These are phyloP conservation scores for Aquilaria malaccensis DNA, from an alignment of 345 rosid species.

Conservation along the genomic window DNA sequence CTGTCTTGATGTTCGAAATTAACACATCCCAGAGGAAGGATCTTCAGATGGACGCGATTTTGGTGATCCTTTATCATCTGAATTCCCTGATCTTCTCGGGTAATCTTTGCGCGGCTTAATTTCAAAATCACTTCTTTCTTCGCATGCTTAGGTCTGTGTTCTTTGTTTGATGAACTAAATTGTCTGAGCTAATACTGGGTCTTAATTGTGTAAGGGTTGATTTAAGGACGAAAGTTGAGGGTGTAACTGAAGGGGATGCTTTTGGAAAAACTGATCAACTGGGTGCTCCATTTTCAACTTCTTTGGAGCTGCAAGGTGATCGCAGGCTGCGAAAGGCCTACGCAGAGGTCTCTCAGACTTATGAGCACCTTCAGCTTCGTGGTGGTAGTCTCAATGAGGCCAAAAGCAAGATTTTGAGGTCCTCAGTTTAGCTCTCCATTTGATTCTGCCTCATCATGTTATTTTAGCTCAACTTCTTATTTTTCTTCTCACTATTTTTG, in stretches of 20 bases:
- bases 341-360: conserved; percentile 36
- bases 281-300: conserved; percentile 5
- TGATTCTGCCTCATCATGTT: background rate
- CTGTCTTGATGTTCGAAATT: too few relatives aligned
- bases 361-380: conserved; percentile 21
- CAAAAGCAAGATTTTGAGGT: conserved; percentile 47
- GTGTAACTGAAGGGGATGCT: background rate
- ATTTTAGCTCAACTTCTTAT: background rate
- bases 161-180: too few relatives aligned
- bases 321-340: conserved; percentile 29
- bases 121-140: too few relatives aligned
- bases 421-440: conserved; percentile 1
- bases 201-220: conserved; percentile 5
- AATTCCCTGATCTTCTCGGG: too few relatives aligned
- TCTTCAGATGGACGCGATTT: too few relatives aligned
- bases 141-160: too few relatives aligned
- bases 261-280: conserved; percentile 13
- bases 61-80: too few relatives aligned
- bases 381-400: conserved; percentile 29
- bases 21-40: too few relatives aligned
- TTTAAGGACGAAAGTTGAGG: conserved; percentile 12
- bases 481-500: background rate
- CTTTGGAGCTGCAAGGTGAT: conserved; percentile 18
- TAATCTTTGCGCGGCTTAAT: too few relatives aligned
- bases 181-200: too few relatives aligned